Percentiles rank a stretch among this genome's conserved stretches.
Conservation (phyloP, 176 grass and related monocot genomes). For the Aechmea fasciata region DNA sequence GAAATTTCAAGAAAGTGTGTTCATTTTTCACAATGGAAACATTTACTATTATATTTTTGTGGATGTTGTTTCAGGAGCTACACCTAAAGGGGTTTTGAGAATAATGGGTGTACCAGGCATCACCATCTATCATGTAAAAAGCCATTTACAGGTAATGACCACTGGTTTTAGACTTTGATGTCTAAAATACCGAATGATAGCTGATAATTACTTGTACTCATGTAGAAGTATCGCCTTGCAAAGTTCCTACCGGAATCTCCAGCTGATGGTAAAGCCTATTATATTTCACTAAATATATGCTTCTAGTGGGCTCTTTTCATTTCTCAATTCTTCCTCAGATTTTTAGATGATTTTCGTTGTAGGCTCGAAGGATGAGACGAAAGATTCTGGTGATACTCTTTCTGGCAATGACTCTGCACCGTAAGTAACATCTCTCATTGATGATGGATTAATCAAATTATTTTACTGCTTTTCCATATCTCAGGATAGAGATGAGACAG, state of each 20-base stretch:
- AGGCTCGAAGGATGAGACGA: slow-evolving; percentile 89
- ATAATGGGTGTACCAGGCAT: slow-evolving; percentile 98
- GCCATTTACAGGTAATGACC: slow-evolving; percentile 74
- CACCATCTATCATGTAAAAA: slow-evolving; percentile 98
- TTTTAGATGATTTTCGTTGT: slow-evolving; percentile 3
- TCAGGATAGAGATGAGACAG: no score
- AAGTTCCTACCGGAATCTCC: slow-evolving; percentile 94
- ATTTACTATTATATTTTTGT: slow-evolving; percentile 4
- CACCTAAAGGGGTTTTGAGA: slow-evolving; percentile 95
- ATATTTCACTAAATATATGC: slow-evolving; percentile 10
- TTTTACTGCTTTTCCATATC: background rate
- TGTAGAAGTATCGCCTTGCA: slow-evolving; percentile 92
- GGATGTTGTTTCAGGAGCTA: slow-evolving; percentile 63
- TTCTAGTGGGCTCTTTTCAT: background rate
- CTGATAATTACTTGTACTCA: slow-evolving; percentile 24
- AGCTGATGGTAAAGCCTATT: slow-evolving; percentile 62
- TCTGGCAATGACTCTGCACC: slow-evolving; percentile 65
- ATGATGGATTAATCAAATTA: background rate
- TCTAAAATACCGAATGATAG: slow-evolving; percentile 10
- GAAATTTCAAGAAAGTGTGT: no score
- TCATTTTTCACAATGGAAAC: background rate
- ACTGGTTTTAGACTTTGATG: slow-evolving; percentile 8
- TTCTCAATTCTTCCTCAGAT: background rate
- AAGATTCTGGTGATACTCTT: slow-evolving; percentile 62
- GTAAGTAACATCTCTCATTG: slow-evolving; percentile 31